Base-by-base conservation (phyloP, 2,329 filamentous ascomycete genomes). In the Lanzia echinophila region DNA sequence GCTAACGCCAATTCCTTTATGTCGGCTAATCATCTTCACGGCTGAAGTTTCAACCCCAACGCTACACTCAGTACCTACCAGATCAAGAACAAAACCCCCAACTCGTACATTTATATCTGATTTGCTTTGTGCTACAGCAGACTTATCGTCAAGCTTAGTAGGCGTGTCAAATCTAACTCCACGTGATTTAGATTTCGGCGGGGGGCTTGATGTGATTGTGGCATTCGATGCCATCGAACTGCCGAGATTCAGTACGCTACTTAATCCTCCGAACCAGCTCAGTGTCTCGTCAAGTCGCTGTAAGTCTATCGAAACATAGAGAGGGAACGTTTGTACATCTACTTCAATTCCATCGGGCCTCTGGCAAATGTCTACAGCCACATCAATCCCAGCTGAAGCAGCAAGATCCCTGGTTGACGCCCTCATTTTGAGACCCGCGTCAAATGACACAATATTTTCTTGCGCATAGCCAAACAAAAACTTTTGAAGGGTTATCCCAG, bases 211-310 rank as follows among this genome's bases (percentile, higher is more conserved):
- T 3, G 68, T 69, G 13, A 74, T 72, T 1, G 84, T 81, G n/a
- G 82, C 78, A 56, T 81, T 86, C 1, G 88, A 90, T 11, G 86
- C 82, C 58, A 95, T 87, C 0, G 92, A 96, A 56, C 81, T 87
- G 58, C 90, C 88, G 68, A 96, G 81, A 63, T 94, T 95, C 42
- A 99, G 74, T 50, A 99, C 86, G 60, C 90, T 90, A 68, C 91
- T 96, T 42, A 99, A 74, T 0, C 94, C 94, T 34, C 94, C 94
- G 70, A 96, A 91, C 77, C 88, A 90, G 53, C 83, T 82, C 56
- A 97, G 83, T 0, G 88, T 88, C 63, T 96, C 90, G 62, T 97
- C 94, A 20, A 97, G 72, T 53, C 82, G 81, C 59, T 86, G 84
- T 15, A 96, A 73, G 65, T 97, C 88, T 39, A 97, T 71, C 54